phyloP scores from a whole-genome alignment of 805 yeast genomes.

The Yarrowia divulgata region DNA sequence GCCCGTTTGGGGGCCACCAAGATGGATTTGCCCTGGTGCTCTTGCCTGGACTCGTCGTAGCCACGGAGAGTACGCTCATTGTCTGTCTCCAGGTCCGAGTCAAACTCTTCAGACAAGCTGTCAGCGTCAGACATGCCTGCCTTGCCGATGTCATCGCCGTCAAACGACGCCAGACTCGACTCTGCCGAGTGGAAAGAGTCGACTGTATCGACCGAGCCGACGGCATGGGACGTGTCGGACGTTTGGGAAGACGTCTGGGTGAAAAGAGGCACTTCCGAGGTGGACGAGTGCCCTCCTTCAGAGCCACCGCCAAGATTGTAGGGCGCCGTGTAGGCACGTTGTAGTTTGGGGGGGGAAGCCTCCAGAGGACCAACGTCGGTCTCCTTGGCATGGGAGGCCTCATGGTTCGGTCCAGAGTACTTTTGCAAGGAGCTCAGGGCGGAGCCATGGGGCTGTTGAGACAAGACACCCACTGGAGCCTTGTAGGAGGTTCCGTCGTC shows the following conservation, averaged over 20 bases:
- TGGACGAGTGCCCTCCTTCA: neutral
- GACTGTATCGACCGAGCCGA: slow-evolving; percentile 4
- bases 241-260: slow-evolving; percentile 24
- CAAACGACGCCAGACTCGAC: neutral
- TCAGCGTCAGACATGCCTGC: neutral
- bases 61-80: slow-evolving; percentile 2
- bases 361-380: neutral
- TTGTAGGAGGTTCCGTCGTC: neutral
- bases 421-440: slow-evolving; percentile 4
- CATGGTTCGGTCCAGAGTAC: slow-evolving; percentile 12
- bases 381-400: neutral
- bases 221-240: slow-evolving; percentile 4
- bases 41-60: neutral
- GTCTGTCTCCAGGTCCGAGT: neutral
- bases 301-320: slow-evolving; percentile 11
- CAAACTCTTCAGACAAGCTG: slow-evolving; percentile 24
- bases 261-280: slow-evolving; percentile 15
- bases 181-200: slow-evolving; percentile 32
- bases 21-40: slow-evolving; percentile 3
- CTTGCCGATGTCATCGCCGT: neutral
- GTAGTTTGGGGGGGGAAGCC: neutral
- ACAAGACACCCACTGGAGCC: slow-evolving; percentile 20
- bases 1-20: slow-evolving; percentile 10
- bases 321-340: slow-evolving; percentile 1
- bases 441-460: slow-evolving; percentile 10